phyloP scores from a whole-genome alignment of 1,139 yeast species.

The Zygotorulaspora mrakii region DNA sequence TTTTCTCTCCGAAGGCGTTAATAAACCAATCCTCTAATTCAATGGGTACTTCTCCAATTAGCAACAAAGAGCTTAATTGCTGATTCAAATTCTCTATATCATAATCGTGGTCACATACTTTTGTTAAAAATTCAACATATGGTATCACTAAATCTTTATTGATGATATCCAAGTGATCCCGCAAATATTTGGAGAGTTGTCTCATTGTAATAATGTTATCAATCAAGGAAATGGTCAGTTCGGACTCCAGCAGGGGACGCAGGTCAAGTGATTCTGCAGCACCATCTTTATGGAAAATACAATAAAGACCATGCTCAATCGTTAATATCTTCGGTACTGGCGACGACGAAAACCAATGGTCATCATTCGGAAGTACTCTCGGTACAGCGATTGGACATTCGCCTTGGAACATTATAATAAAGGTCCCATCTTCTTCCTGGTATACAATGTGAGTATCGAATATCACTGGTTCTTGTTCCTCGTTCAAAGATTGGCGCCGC shows the following conservation, averaged over 20 bases:
- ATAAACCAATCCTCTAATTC: slow-evolving; percentile 48
- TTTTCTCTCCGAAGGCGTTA: slow-evolving; percentile 61
- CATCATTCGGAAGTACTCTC: not conserved
- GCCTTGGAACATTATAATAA: slow-evolving; percentile 18
- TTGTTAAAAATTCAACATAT: slow-evolving; percentile 17
- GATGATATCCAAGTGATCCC: slow-evolving; percentile 20
- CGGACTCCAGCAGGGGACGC: slow-evolving; percentile 6
- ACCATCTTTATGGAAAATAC: slow-evolving; percentile 19
- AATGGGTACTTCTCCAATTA: slow-evolving; percentile 21
- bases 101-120: slow-evolving; percentile 17
- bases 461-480: slow-evolving; percentile 4
- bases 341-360: slow-evolving; percentile 3
- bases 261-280: slow-evolving; percentile 11
- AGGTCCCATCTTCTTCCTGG: slow-evolving; percentile 6
- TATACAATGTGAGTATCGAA: slow-evolving; percentile 17
- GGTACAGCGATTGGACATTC: slow-evolving; percentile 11
- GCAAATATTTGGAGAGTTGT: slow-evolving; percentile 16
- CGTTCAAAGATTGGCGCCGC: slow-evolving; percentile 14
- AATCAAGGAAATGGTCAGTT: slow-evolving; percentile 10
- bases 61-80: slow-evolving; percentile 17
- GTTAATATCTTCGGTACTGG: slow-evolving; percentile 7
- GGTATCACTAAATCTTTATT: slow-evolving; percentile 18
- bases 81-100: slow-evolving; percentile 15
- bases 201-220: slow-evolving; percentile 10
- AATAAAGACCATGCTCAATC: slow-evolving; percentile 11